Conservation (phyloP, 352 stramenopile genomes). For the Phytopythium helicoides region DNA sequence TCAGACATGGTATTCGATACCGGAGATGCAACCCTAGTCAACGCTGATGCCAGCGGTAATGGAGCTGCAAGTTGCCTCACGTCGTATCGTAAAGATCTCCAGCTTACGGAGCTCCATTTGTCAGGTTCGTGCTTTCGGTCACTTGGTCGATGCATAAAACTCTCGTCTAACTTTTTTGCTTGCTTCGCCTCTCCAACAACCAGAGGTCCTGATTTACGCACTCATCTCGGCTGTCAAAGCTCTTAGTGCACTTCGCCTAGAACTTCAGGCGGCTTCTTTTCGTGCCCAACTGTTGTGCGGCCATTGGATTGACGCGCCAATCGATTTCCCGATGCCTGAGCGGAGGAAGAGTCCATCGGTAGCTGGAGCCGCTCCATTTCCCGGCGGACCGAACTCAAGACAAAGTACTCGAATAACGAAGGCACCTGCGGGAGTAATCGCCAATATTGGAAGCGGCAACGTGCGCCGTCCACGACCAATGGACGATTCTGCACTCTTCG, state of each 20-base stretch:
- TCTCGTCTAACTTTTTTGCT: neutral
- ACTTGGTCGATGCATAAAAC: neutral
- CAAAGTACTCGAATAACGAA: constrained; percentile 21
- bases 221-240: constrained; percentile 55
- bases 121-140: constrained; percentile 15
- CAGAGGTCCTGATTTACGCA: constrained; percentile 62
- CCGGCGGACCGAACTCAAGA: constrained; percentile 21
- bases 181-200: constrained; percentile 2
- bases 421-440: neutral
- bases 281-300: constrained; percentile 55
- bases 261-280: constrained; percentile 50
- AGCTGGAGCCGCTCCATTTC: constrained; percentile 1
- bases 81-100: constrained; percentile 43
- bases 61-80: constrained; percentile 27
- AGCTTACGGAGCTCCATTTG: constrained; percentile 30
- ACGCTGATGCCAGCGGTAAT: constrained; percentile 4
- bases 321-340: constrained; percentile 36
- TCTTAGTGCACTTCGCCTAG: constrained; percentile 43
- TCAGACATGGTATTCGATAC: constrained; percentile 44
- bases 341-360: neutral
- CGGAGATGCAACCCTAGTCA: constrained; percentile 21
- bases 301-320: constrained; percentile 51
- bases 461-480: constrained; percentile 11
- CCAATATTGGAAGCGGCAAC: constrained; percentile 12
- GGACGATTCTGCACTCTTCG: constrained; percentile 40